phyloP scores from a whole-genome alignment of 192 early-diverging fungal species.

The Podila clonocystis region DNA sequence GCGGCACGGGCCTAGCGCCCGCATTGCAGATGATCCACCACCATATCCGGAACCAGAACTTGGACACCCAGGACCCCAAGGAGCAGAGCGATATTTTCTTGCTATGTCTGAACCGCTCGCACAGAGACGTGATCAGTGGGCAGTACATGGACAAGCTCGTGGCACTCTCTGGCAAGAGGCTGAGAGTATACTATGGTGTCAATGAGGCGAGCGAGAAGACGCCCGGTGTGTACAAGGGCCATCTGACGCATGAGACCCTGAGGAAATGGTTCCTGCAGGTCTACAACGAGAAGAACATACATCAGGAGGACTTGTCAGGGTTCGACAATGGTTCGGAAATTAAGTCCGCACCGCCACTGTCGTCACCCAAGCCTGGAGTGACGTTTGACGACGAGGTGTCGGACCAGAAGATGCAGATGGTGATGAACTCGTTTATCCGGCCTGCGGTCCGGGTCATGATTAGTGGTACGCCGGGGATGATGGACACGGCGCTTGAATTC shows the following conservation, averaged over 20 bases:
- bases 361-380: background rate
- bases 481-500: background rate
- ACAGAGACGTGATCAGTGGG: background rate
- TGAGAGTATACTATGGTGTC: background rate
- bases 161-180: background rate
- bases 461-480: background rate
- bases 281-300: background rate
- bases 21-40: constrained; percentile 20
- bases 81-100: background rate
- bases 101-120: background rate
- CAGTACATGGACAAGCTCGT: constrained; percentile 1
- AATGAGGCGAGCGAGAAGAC: background rate
- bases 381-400: background rate
- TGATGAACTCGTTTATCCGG: background rate
- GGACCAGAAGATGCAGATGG: background rate
- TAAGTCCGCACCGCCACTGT: too few species aligned
- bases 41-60: background rate
- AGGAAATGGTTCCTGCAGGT: background rate
- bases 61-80: background rate
- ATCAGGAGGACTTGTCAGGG: background rate
- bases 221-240: background rate
- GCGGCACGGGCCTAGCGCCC: constrained; percentile 26
- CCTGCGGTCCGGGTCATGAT: background rate
- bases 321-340: background rate
- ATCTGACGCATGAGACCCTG: background rate